A percentile compares a stretch with the other conserved stretches of the same genome.
phyloP scores from a whole-genome alignment of 2,329 filamentous ascomycete species.

The Metarhizium brunneum region DNA sequence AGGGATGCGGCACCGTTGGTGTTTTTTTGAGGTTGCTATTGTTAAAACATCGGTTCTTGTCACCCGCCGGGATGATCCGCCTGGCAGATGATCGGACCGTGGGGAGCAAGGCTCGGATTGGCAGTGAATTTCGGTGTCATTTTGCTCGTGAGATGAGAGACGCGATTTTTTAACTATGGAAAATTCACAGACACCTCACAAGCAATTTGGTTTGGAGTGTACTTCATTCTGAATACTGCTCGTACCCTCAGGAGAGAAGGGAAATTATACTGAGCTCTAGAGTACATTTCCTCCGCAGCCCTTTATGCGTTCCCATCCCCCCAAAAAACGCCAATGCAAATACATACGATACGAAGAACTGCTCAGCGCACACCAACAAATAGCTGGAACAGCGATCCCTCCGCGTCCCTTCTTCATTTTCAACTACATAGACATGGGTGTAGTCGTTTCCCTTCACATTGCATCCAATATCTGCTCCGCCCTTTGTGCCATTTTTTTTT shows the following conservation, averaged over 20 bases:
- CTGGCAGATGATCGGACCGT: too few relatives aligned
- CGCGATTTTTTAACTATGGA: too few relatives aligned
- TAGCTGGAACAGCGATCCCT: conserved; percentile 1
- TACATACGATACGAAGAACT: conserved; percentile 5
- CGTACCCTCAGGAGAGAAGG: conserved; percentile 16
- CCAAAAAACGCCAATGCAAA: conserved; percentile 28
- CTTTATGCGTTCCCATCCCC: conserved; percentile 20
- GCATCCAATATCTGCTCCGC: background rate
- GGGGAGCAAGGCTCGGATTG: too few relatives aligned
- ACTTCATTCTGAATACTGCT: conserved; percentile 19
- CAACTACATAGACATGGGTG: background rate
- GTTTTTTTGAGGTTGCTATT: too few relatives aligned
- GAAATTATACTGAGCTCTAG: conserved; percentile 26
- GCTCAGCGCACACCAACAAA: background rate
- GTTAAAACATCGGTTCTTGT: too few relatives aligned
- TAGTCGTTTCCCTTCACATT: background rate
- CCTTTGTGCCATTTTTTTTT: background rate
- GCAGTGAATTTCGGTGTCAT: too few relatives aligned
- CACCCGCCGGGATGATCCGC: too few relatives aligned
- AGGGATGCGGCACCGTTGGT: too few relatives aligned
- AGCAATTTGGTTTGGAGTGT: conserved; percentile 6
- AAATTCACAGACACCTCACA: background rate
- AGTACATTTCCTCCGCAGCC: conserved; percentile 23
- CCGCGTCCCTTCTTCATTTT: background rate
- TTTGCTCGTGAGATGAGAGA: too few relatives aligned